Conservation (phyloP, 495 filamentous ascomycete species). For the Cercophora newfieldiana region DNA sequence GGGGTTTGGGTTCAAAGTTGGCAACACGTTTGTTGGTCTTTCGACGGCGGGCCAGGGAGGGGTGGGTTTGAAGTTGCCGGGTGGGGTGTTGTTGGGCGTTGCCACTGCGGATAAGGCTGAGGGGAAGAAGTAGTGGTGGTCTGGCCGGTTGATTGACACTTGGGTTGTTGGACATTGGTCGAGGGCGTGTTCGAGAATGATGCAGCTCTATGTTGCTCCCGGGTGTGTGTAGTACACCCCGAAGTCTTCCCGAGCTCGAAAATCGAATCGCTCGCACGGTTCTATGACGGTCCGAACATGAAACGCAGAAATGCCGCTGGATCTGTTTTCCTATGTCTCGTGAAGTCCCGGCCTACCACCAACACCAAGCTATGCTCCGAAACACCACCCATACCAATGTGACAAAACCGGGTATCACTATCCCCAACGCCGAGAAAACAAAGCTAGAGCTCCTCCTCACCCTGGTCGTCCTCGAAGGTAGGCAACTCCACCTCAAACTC, state of each 20-base stretch:
- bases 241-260: too few species aligned
- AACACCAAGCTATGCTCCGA: neutral
- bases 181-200: too few species aligned
- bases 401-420: neutral
- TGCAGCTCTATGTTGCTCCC: too few species aligned
- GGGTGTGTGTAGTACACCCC: too few species aligned
- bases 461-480: slow-evolving; percentile 47
- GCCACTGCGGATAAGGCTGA: neutral
- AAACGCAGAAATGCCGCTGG: neutral
- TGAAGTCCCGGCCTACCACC: neutral
- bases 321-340: neutral
- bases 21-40: neutral
- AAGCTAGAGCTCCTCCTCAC: neutral
- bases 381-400: neutral
- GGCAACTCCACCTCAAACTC: slow-evolving; percentile 68
- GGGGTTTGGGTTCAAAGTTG: neutral
- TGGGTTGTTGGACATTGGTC: neutral
- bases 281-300: too few species aligned
- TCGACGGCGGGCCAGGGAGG: neutral
- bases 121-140: neutral
- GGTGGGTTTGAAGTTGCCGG: neutral
- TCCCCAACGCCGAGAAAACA: neutral
- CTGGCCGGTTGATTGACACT: too few species aligned
- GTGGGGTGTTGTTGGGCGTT: neutral
- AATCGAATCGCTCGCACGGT: too few species aligned